A percentile compares a stretch with the other conserved stretches of the same genome.
Conservation (phyloP, 371 early-diverging fungal species). For the Thermomucor indicae-seudaticae region DNA sequence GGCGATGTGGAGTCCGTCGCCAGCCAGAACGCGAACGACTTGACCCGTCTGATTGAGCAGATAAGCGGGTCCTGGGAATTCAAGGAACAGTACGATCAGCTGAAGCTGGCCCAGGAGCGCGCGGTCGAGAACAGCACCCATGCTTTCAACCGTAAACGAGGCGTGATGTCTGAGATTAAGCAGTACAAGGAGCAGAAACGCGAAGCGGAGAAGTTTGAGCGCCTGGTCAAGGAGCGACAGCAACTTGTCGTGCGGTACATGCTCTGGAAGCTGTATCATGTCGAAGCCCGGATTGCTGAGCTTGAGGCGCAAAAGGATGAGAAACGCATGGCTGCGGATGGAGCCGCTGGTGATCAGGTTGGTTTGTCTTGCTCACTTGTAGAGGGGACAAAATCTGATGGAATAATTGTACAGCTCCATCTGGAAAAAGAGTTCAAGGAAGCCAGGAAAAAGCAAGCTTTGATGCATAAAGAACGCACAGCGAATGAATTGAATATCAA, state of each 20-base stretch:
- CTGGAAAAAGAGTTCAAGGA: slow-evolving; percentile 56
- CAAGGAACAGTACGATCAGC: slow-evolving; percentile 82
- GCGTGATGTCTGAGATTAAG: slow-evolving; percentile 85
- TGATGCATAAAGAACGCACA: slow-evolving; percentile 69
- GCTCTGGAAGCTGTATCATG: slow-evolving; percentile 89
- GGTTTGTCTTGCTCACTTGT: no score
- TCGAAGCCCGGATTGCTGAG: slow-evolving; percentile 55
- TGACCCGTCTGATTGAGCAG: slow-evolving; percentile 93
- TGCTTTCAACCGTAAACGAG: slow-evolving; percentile 86
- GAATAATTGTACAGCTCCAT: slow-evolving; percentile 15
- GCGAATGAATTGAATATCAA: slow-evolving; percentile 69
- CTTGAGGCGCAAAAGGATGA: slow-evolving; percentile 47
- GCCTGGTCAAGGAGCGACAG: slow-evolving; percentile 53
- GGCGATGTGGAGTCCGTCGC: slow-evolving; percentile 98
- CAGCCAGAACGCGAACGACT: slow-evolving; percentile 91
- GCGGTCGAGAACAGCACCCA: slow-evolving; percentile 86
- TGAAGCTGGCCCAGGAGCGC: slow-evolving; percentile 79
- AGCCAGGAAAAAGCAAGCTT: slow-evolving; percentile 70
- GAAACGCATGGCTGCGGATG: slow-evolving; percentile 25
- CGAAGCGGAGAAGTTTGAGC: slow-evolving; percentile 84
- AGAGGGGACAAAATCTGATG: no score
- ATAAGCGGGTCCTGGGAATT: slow-evolving; percentile 93
- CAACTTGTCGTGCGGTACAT: slow-evolving; percentile 63
- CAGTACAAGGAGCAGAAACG: slow-evolving; percentile 87
- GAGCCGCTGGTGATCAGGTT: slow-evolving; percentile 36